Evolutionary conservation across 2,329 filamentous ascomycete genomes (phyloP), one percentile per base, ranked within the genome.

Genomic region (Elsinoe necatrix): DNA sequence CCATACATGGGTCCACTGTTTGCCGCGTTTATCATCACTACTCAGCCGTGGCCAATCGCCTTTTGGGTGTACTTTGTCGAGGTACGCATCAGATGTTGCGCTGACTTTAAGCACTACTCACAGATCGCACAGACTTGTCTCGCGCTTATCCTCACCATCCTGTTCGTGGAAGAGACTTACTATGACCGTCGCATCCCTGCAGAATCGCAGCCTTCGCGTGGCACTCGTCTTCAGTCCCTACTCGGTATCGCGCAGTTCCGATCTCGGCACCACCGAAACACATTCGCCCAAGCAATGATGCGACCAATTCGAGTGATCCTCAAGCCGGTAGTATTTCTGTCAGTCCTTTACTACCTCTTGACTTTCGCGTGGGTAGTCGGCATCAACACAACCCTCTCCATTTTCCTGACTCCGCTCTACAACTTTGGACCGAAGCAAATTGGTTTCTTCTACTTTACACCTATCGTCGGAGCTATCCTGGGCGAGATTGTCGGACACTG

Each of bases 371-470:
- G 63, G 63, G 62, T 61, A 0, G 60, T 65, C 6, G 63, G 63
- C 20, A 64, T 66, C 59, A 64, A 65, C 42, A 65, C 61, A 1
- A 64, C 62, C 41, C 41, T 60, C 2, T 34, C 58, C n/a, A 64
- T 63, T 27, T 64, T 64, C 39, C 57, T 61, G 8, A 63, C 62
- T 5, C 59, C 67, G 80, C 81, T 63, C 54, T 50, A 64, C 42
- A 54, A 60, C 20, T 63, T 63, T 31, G 75, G 72, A 0, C 71
- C 73, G 0, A 72, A 72, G 45, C 71, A 76, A 54, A 76, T 81
- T 48, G 80, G 75, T 0, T 75, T 72, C 60, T 80, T 83, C 63
- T 82, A 83, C 67, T 82, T 83, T 64, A 77, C 79, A 0, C 78
- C 78, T 2, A 72, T 83, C 23, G 73, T 81, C 1, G 80, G 74